Base-by-base conservation (phyloP, 345 rosid genomes). In the Hypericum perforatum region DNA sequence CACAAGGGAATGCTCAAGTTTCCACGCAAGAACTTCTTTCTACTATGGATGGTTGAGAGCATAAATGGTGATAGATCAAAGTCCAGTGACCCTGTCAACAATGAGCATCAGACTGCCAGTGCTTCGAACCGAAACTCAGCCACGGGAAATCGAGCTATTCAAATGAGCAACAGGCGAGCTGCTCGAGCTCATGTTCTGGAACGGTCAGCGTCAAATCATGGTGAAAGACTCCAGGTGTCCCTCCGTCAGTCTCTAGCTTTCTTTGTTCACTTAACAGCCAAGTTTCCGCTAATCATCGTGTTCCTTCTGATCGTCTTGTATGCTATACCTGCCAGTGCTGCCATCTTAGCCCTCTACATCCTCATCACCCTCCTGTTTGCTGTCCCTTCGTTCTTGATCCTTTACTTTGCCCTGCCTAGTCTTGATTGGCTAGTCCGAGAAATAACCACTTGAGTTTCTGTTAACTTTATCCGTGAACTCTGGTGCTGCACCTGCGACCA, bases 31-130 rank as follows among this genome's bases (percentile, higher is more conserved):
- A 87, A 91, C 66, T 91, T 82, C 67, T 82, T 87, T 65, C 60
- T 91, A 16, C 96, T 84, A 37, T 84, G 96, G 98, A 91, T 91
- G 96, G 86, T 87, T 3, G 96, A 91, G 80, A 79, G 86, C 77
- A 71, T 78, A 81, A 91, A 87, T 32, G 87, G 84, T 7, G 87
- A 82, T 63, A 74, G 87, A 56, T 56, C 59, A 6, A 82, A 67
- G 66, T 69, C 81, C 0, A 43, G 54, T 64, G 57, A 59, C 63
- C 55, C 65, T 50, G 50, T 46, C 14, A 69, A 16, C 5, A 67
- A 62, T 49, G 69, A 66, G 54, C 72, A 70, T 16, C 78, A 66
- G 32, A 49, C 71, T 8, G 61, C 44, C 43, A 51, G 57, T 50
- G 59, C 74, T 36, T 59, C 72, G 0, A 50, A 44, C 54, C 68